Evolutionary conservation across 2,329 filamentous ascomycete species (phyloP).

Genomic region (Magnaporthiopsis rhizophila): DNA sequence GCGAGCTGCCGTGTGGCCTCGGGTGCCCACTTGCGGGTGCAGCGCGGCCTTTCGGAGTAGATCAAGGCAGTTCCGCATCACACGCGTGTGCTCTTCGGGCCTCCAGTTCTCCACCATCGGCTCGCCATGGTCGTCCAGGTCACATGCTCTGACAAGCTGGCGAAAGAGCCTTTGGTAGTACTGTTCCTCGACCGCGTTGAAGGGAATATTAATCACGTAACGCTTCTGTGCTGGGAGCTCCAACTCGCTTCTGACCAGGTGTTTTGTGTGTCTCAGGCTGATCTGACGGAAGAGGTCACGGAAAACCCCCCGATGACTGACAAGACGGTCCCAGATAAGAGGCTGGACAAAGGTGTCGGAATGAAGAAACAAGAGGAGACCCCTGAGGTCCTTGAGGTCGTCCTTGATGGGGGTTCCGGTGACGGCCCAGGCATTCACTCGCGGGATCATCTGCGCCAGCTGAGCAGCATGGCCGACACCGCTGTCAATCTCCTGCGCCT

Average conservation of each 20-base stretch:
- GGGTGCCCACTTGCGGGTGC: slow-evolving; percentile 71
- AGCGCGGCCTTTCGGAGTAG: slow-evolving; percentile 37
- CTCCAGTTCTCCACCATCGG: slow-evolving; percentile 58
- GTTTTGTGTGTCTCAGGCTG: slow-evolving; percentile 79
- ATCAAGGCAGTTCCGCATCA: slow-evolving; percentile 73
- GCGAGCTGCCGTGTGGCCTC: slow-evolving; percentile 56
- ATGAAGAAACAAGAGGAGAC: slow-evolving; percentile 71
- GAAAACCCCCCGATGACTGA: slow-evolving; percentile 54
- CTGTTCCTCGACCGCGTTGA: slow-evolving; percentile 85
- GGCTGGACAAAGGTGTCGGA: slow-evolving; percentile 67
- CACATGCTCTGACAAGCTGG: slow-evolving; percentile 64
- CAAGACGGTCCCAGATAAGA: slow-evolving; percentile 61
- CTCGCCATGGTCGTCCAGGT: slow-evolving; percentile 54
- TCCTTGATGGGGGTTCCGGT: slow-evolving; percentile 85
- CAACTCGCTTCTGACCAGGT: slow-evolving; percentile 69
- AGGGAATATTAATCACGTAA: slow-evolving; percentile 80
- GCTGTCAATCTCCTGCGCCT: slow-evolving; percentile 88
- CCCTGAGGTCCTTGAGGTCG: slow-evolving; percentile 66
- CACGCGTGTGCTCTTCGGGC: slow-evolving; percentile 39
- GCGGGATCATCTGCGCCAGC: slow-evolving; percentile 71
- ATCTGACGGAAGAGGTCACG: slow-evolving; percentile 61
- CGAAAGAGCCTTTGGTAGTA: slow-evolving; percentile 72
- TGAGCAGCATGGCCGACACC: slow-evolving; percentile 76
- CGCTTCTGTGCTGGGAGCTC: slow-evolving; percentile 74
- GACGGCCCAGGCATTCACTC: slow-evolving; percentile 84